Evolutionary conservation across 1,284 basidiomycete genomes (phyloP).

Genomic region (Paramarasmius palmivorus): DNA sequence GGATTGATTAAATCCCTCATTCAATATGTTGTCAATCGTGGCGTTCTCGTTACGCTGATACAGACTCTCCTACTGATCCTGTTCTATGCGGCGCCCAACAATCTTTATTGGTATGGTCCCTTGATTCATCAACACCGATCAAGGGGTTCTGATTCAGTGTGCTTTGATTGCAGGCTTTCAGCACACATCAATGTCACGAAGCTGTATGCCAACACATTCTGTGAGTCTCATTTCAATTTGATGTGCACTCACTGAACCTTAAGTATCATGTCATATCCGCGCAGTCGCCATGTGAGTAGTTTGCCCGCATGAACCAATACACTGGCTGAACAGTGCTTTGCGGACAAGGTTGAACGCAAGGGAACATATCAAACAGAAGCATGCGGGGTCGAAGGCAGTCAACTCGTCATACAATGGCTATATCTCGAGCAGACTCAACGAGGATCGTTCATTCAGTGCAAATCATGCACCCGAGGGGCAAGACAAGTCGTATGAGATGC

Average conservation of each 20-base stretch:
- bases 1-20: conserved; percentile 33
- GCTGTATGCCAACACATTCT: conserved; percentile 29
- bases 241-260: background rate
- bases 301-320: background rate
- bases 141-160: too few species aligned
- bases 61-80: conserved; percentile 25
- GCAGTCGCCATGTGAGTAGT: conserved; percentile 18
- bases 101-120: conserved; percentile 21
- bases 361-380: background rate
- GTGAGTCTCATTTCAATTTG: conserved; percentile 16
- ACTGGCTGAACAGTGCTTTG: background rate
- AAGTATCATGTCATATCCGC: background rate
- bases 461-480: background rate
- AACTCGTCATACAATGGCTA: background rate
- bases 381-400: background rate
- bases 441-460: background rate
- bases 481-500: conserved; percentile 7
- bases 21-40: conserved; percentile 27
- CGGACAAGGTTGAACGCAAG: background rate
- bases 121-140: background rate
- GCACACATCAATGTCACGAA: conserved; percentile 28
- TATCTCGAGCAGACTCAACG: background rate
- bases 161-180: conserved; percentile 9
- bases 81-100: conserved; percentile 23
- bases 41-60: conserved; percentile 24